A percentile compares a stretch with the other conserved stretches of the same genome.
Conservation (phyloP, 2,329 filamentous ascomycete species). For the Hansfordia pulvinata region DNA sequence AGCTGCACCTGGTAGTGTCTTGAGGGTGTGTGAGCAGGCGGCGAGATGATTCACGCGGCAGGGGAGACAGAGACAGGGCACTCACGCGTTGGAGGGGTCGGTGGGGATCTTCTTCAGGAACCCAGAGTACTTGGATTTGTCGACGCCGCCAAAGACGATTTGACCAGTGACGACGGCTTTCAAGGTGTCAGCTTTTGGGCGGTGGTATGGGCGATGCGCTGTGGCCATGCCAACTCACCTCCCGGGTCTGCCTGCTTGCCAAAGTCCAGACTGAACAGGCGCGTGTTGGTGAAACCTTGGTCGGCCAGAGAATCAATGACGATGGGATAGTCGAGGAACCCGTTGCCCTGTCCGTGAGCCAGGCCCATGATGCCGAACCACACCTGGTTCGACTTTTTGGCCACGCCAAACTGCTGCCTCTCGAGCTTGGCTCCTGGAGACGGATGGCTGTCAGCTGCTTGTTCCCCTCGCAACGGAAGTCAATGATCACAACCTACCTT, state of each 20-base stretch:
- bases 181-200: too few relatives aligned
- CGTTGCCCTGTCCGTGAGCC: conserved; percentile 23
- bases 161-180: too few relatives aligned
- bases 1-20: conserved; percentile 16
- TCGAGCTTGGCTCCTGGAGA: conserved; percentile 19
- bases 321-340: conserved; percentile 35
- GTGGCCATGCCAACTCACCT: too few relatives aligned
- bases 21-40: not conserved
- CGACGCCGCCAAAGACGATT: conserved; percentile 38
- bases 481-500: too few relatives aligned
- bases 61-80: conserved; percentile 14
- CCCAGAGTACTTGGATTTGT: conserved; percentile 36
- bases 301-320: conserved; percentile 34
- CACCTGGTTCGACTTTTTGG: conserved; percentile 27
- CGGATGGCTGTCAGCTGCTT: too few relatives aligned
- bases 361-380: conserved; percentile 38
- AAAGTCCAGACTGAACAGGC: conserved; percentile 36
- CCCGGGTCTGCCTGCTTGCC: conserved; percentile 18
- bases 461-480: too few relatives aligned
- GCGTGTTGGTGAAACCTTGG: conserved; percentile 32
- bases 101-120: conserved; percentile 27
- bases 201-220: too few relatives aligned
- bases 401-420: conserved; percentile 37
- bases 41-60: not conserved
- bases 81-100: conserved; percentile 19